Evolutionary conservation across 495 filamentous ascomycete species (phyloP).

Genomic region (Talaromyces liani): DNA sequence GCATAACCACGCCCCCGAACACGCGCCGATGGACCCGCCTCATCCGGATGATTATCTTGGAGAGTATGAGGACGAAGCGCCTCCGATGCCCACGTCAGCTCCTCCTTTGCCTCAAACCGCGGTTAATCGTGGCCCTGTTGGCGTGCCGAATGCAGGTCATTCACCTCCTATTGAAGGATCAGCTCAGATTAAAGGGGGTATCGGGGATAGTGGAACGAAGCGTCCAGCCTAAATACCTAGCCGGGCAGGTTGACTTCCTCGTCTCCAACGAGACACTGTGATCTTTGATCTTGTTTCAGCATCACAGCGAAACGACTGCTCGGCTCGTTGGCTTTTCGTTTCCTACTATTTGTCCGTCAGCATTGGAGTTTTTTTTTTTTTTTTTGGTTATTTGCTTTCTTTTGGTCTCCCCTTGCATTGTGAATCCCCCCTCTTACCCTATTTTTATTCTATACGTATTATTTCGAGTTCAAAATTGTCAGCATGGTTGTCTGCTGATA

Average conservation of each 20-base stretch:
- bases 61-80: slow-evolving; percentile 46
- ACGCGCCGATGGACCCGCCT: slow-evolving; percentile 19
- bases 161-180: slow-evolving; percentile 5
- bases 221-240: slow-evolving; percentile 27
- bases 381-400: neutral
- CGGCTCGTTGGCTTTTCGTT: neutral
- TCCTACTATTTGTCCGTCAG: neutral
- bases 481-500: slow-evolving; percentile 1
- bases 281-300: neutral
- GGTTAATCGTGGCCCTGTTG: slow-evolving; percentile 27
- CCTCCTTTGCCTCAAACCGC: slow-evolving; percentile 22
- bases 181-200: slow-evolving; percentile 13
- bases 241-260: neutral
- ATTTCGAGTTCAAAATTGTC: slow-evolving; percentile 1
- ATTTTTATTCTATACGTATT: neutral
- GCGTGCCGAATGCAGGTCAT: slow-evolving; percentile 18
- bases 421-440: slow-evolving; percentile 1
- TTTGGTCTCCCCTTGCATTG: neutral
- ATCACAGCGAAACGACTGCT: neutral
- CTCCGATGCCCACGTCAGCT: slow-evolving; percentile 20
- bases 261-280: neutral
- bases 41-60: slow-evolving; percentile 48
- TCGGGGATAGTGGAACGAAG: slow-evolving; percentile 25
- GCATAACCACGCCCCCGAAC: slow-evolving; percentile 36
- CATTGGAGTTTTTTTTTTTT: neutral